Conservation (phyloP, 2,329 filamentous ascomycete genomes). For the Ophiosphaerella narmari region DNA sequence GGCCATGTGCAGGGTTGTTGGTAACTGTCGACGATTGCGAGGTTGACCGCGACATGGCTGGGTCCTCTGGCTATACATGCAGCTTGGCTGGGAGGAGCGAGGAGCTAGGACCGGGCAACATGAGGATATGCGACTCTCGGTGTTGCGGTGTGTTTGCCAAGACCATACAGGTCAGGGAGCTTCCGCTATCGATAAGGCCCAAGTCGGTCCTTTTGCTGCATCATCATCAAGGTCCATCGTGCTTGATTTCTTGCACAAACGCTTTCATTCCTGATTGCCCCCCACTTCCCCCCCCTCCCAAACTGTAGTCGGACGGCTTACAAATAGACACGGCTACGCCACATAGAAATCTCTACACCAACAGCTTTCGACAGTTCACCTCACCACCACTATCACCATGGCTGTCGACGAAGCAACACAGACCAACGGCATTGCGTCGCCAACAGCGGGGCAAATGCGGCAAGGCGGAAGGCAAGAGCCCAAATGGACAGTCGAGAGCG, state of each 20-base stretch:
- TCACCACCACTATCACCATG: conserved; percentile 17
- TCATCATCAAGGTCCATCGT: too few relatives aligned
- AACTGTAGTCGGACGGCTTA: too few relatives aligned
- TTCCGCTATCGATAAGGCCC: conserved; percentile 26
- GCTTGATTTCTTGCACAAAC: too few relatives aligned
- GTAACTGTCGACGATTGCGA: conserved; percentile 28
- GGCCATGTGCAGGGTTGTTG: conserved; percentile 19
- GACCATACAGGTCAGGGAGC: conserved; percentile 15
- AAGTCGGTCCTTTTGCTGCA: conserved; percentile 50
- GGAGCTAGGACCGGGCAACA: conserved; percentile 1
- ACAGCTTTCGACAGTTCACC: not conserved
- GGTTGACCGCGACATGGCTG: conserved; percentile 34
- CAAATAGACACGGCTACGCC: too few relatives aligned
- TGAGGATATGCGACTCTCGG: not conserved
- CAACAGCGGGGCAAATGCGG: conserved; percentile 43
- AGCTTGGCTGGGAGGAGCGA: not conserved
- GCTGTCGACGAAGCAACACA: conserved; percentile 45
- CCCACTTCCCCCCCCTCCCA: too few relatives aligned
- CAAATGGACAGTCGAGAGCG: conserved; percentile 52
- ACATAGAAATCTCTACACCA: too few relatives aligned
- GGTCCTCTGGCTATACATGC: conserved; percentile 8
- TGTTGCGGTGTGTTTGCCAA: not conserved
- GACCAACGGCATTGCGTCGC: conserved; percentile 46
- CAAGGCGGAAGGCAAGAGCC: conserved; percentile 22
- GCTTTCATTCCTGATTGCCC: too few relatives aligned